Base-by-base conservation (phyloP, 345 rosid species). In the Conringia planisiliqua region DNA sequence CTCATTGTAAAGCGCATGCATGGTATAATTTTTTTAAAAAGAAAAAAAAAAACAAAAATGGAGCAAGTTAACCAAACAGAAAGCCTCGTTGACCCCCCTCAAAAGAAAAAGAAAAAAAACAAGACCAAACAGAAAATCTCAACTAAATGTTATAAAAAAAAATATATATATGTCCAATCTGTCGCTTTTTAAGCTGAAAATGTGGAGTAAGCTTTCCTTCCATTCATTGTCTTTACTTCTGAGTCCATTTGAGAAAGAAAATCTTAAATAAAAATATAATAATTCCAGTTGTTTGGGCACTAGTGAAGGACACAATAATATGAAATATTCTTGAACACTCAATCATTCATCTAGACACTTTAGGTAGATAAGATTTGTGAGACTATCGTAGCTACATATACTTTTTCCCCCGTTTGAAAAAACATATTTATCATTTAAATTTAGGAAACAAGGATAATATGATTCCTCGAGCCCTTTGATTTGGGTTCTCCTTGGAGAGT, bases 311-410 rank as follows among this genome's bases (percentile, higher is more conserved):
- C 24, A 47, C 44, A 43, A 43, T 9, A 12, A 42, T 9, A 44
- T 42, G 66, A 70, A 17, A 13, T 30, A 27, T 58, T 70, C 46
- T 44, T 70, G 46, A 38, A 29, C 57, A 57, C 74, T 44, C 74
- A 43, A 32, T 43, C 35, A 44, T 20, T 35, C 14, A 69, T 56
- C 54, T 39, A 55, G 16, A 68, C 13, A 40, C 4, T 43, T 44
- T 44, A 56, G 30, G 30, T 10, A 70, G 57, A 70, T 70, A 70
- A 44, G 74, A 46, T 70, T 20, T 70, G 74, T 44, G 66, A 70
- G 74, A 70, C 3, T 43, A 22, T 7, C 39, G 3, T 58, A 70
- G 14, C 44, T 57, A 32, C 24, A 51, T 67, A 0, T 20, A 7
- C 35, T 1, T n/a, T 42, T 12, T 42, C 0, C 1, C 7, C 7